A percentile compares a stretch with the other conserved stretches of the same genome.
Conservation (phyloP, 164 flowering plant genomes). For the Platanus orientalis region DNA sequence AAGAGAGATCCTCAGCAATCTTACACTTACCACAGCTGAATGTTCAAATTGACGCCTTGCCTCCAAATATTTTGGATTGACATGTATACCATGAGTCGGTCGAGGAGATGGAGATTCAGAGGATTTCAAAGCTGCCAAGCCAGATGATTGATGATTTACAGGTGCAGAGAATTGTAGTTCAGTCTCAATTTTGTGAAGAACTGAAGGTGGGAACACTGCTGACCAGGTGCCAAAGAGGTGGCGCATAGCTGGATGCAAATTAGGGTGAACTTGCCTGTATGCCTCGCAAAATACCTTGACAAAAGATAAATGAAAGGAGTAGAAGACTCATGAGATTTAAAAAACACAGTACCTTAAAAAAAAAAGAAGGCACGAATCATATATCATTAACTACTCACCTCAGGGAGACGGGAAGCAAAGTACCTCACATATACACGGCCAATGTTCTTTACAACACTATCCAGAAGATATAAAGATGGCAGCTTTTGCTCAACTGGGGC, state of each 20-base stretch:
- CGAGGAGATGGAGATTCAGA: slow-evolving; percentile 69
- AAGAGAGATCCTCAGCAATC: slow-evolving; percentile 2
- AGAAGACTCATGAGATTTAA: background rate
- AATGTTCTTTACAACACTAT: slow-evolving; percentile 93
- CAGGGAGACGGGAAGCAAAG: slow-evolving; percentile 79
- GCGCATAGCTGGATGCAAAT: slow-evolving; percentile 57
- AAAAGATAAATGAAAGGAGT: slow-evolving; percentile 3
- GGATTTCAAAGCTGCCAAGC: slow-evolving; percentile 33
- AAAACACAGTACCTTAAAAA: background rate
- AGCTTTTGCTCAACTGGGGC: slow-evolving; percentile 78
- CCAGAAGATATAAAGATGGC: slow-evolving; percentile 86
- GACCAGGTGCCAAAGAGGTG: slow-evolving; percentile 97
- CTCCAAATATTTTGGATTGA: slow-evolving; percentile 86
- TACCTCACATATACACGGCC: slow-evolving; percentile 63
- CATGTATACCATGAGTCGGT: slow-evolving; percentile 91
- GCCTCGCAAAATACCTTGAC: slow-evolving; percentile 81
- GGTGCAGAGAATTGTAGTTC: slow-evolving; percentile 54
- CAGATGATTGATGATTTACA: slow-evolving; percentile 41
- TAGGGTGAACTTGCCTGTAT: slow-evolving; percentile 75
- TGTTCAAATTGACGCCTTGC: slow-evolving; percentile 58
- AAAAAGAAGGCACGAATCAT: background rate
- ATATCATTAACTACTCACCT: slow-evolving; percentile 44
- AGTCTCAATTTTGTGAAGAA: slow-evolving; percentile 58
- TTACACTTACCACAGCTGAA: slow-evolving; percentile 45
- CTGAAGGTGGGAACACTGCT: slow-evolving; percentile 65